Percentiles rank a stretch among this genome's conserved stretches.
phyloP scores from a whole-genome alignment of 331 rosid species.

The Phaseolus coccineus region DNA sequence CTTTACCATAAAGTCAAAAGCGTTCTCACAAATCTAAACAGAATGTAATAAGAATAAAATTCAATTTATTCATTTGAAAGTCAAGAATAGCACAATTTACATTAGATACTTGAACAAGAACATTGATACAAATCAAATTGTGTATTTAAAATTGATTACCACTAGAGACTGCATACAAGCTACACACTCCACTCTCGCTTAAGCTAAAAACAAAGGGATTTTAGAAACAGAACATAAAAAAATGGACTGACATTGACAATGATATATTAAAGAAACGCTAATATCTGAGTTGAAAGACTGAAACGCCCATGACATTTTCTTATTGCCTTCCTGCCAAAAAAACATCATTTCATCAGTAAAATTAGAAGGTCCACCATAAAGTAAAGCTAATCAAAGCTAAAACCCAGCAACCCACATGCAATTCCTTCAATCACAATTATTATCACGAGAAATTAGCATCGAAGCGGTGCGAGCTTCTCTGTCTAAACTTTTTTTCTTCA shows the following conservation, averaged over 20 bases:
- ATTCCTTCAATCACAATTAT: constrained; percentile 17
- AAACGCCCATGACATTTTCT: background rate
- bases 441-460: background rate
- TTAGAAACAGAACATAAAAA: constrained; percentile 7
- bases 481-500: no score
- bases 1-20: background rate
- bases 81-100: background rate
- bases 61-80: constrained; percentile 1
- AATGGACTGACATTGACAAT: background rate
- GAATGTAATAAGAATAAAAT: background rate
- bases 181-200: constrained; percentile 14
- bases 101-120: background rate
- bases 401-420: background rate
- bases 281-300: constrained; percentile 19
- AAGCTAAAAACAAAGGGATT: constrained; percentile 8
- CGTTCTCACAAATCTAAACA: background rate
- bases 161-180: constrained; percentile 6
- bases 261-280: background rate
- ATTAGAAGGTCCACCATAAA: constrained; percentile 8
- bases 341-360: background rate
- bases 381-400: constrained; percentile 3
- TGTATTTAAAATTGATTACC: background rate
- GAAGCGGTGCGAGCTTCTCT: background rate
- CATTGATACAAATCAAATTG: constrained; percentile 2
- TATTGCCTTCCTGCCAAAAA: constrained; percentile 40